Evolutionary conservation across 1,284 basidiomycete genomes (phyloP), one percentile per base, ranked within the genome.

Genomic region (Gomphus bonarii): DNA sequence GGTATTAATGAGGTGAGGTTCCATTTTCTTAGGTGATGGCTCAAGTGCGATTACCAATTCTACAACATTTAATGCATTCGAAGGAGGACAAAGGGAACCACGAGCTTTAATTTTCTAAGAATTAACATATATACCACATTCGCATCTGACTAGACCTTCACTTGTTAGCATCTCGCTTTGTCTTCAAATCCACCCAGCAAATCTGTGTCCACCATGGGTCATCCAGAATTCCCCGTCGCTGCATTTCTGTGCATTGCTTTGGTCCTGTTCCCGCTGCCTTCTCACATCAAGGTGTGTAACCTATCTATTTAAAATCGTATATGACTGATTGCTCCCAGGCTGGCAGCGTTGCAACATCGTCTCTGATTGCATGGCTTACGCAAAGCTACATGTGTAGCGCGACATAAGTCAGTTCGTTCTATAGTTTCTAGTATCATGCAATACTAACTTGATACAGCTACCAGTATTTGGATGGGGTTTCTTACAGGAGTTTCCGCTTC

Each of bases 371-470:
- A 1, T 88, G 84, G 84, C 72, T 83, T 63, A 71, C 14, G 69
- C 78, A 35, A 66, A 63, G 22, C 72, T 71, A 0, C 73, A 76
- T 0, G 71, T 81, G 1, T 88, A 82, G 81, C 88, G 86, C 63
- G 86, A 87, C 64, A 80, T 87, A 49, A 69, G 82, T 84, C 61
- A 57, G 78, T 66, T 9, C 47, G 20, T 46, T 6, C 25, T 22
- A 38, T 30, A 53, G 25, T 22, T 28, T 11, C 25, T 11, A 38
- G 3, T 9, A 40, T 31, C 31, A 28, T 54, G 49, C 5, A 1
- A 31, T 58, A 5, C 30, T 33, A n/a, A 20, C 47, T 55, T 10
- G 52, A 60, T 47, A 9, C 54, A 78, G 76, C 65, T 16, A 71
- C 76, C 14, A 74, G 75, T 58, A 61, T 83, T 12, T 64, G 72